A percentile compares a stretch with the other conserved stretches of the same genome.
These are phyloP conservation scores for Zygosaccharomyces pseudobailii DNA, from an alignment of 1,139 yeast genomes.

Conservation along the genomic window DNA sequence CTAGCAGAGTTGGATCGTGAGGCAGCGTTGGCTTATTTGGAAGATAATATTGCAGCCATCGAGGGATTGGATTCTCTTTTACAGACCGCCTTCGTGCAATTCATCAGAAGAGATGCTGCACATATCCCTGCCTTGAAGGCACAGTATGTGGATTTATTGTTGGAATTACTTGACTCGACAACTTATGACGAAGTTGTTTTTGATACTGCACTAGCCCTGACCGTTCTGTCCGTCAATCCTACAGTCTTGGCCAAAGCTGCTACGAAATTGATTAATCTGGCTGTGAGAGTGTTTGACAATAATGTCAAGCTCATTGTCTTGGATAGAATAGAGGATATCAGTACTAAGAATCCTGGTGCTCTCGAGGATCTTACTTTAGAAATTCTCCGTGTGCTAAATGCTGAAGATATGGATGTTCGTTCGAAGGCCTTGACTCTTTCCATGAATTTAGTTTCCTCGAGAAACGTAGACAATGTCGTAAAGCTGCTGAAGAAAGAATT, in stretches of 20 bases:
- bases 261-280: slow-evolving; percentile 78
- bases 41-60: slow-evolving; percentile 59
- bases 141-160: slow-evolving; percentile 67
- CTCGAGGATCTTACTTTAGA: slow-evolving; percentile 84
- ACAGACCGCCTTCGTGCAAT: slow-evolving; percentile 88
- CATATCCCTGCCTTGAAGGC: slow-evolving; percentile 59
- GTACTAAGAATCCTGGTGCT: slow-evolving; percentile 72
- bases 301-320: slow-evolving; percentile 89
- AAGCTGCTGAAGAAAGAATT: slow-evolving; percentile 89
- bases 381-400: slow-evolving; percentile 73
- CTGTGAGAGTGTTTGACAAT: slow-evolving; percentile 87
- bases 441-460: slow-evolving; percentile 69
- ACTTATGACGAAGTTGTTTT: slow-evolving; percentile 75
- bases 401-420: slow-evolving; percentile 90
- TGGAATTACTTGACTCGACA: slow-evolving; percentile 67
- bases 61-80: slow-evolving; percentile 75
- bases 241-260: slow-evolving; percentile 72
- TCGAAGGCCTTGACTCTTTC: slow-evolving; percentile 81
- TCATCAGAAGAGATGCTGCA: slow-evolving; percentile 76
- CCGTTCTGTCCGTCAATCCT: slow-evolving; percentile 66
- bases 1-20: slow-evolving; percentile 79
- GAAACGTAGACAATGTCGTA: slow-evolving; percentile 93
- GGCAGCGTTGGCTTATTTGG: slow-evolving; percentile 76
- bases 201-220: slow-evolving; percentile 87
- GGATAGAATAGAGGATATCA: slow-evolving; percentile 76